These are phyloP conservation scores for Solanum neorickii DNA, from an alignment of 257 asterid genomes.

Conservation along the genomic window DNA sequence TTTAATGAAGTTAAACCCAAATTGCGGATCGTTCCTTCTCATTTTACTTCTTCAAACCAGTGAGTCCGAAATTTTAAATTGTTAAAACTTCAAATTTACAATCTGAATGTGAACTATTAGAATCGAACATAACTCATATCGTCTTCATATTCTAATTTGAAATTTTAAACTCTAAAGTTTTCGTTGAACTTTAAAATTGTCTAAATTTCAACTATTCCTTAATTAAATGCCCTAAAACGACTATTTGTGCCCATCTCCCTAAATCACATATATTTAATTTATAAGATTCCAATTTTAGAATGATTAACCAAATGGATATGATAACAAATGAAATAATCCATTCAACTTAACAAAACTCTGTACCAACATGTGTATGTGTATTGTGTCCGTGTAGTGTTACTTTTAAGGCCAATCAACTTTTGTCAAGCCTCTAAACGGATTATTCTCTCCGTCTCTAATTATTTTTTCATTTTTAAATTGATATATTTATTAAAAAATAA, in stretches of 20 bases:
- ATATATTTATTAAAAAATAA: no score
- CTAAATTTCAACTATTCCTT: not conserved
- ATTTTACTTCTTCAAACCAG: not conserved
- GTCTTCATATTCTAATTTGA: not conserved
- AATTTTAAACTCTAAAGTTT: not conserved
- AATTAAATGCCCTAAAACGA: not conserved
- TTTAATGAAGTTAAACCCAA: no score
- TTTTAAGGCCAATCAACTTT: not conserved
- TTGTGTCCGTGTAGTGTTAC: not conserved
- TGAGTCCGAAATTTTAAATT: not conserved
- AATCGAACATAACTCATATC: not conserved
- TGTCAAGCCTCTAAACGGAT: not conserved
- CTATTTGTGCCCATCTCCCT: not conserved
- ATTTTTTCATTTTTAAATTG: no score
- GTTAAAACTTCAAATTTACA: no score
- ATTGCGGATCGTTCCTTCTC: not conserved
- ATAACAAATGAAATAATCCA: not conserved
- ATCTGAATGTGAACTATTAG: not conserved
- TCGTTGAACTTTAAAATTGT: not conserved
- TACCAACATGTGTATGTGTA: not conserved
- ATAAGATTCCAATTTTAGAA: not conserved
- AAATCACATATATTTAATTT: not conserved
- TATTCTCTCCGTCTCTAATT: no score
- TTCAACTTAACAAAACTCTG: not conserved
- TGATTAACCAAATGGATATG: not conserved